These are phyloP conservation scores for Torulaspora globosa DNA, from an alignment of 1,139 yeast species.

Conservation along the genomic window DNA sequence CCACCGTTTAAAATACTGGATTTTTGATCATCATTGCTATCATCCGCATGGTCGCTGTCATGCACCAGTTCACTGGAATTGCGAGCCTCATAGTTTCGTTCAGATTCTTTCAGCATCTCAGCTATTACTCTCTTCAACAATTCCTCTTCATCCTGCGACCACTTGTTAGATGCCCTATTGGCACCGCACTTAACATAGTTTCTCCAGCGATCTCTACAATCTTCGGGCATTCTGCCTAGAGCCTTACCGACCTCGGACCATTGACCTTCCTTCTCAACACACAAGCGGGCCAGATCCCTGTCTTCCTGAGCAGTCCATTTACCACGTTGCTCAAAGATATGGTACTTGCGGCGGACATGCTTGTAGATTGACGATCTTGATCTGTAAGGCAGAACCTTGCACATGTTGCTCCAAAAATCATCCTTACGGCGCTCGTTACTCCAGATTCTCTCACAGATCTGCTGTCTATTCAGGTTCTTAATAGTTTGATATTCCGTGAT, in stretches of 20 bases:
- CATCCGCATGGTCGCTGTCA: constrained; percentile 26
- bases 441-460: constrained; percentile 84
- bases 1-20: constrained; percentile 10
- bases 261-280: constrained; percentile 65
- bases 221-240: constrained; percentile 94
- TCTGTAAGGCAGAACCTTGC: constrained; percentile 74
- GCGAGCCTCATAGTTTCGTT: constrained; percentile 15
- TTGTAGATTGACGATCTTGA: constrained; percentile 86
- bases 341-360: constrained; percentile 86
- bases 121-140: constrained; percentile 54
- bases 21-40: constrained; percentile 22
- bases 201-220: constrained; percentile 94
- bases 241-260: constrained; percentile 79
- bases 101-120: constrained; percentile 36
- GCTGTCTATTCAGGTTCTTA: constrained; percentile 57
- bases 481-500: constrained; percentile 63
- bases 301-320: constrained; percentile 87
- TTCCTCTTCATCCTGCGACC: constrained; percentile 73
- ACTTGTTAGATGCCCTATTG: constrained; percentile 66
- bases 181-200: constrained; percentile 89
- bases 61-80: constrained; percentile 10
- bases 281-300: constrained; percentile 55
- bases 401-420: constrained; percentile 80
- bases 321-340: constrained; percentile 79
- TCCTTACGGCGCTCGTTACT: constrained; percentile 78